Evolutionary conservation across 805 yeast genomes (phyloP).

Genomic region (Schizosaccharomyces osmophilus): DNA sequence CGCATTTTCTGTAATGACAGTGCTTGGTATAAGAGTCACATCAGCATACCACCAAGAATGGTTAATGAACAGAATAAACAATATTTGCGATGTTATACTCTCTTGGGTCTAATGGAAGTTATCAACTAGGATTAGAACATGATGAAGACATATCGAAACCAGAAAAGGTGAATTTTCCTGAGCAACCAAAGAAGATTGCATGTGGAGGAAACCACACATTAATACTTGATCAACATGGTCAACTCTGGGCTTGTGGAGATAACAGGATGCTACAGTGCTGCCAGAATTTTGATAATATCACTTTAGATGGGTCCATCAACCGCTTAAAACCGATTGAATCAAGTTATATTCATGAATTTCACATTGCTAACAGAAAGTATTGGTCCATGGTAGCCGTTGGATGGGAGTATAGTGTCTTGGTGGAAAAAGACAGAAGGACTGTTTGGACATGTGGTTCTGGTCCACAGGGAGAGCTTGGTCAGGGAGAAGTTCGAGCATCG

Average conservation of each 20-base stretch:
- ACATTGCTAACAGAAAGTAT: background rate
- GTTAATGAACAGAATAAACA: background rate
- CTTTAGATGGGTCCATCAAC: background rate
- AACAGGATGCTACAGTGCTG: background rate
- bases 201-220: constrained; percentile 2
- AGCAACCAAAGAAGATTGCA: background rate
- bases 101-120: constrained; percentile 1
- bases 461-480: background rate
- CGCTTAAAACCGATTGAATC: background rate
- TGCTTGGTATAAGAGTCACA: background rate
- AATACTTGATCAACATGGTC: background rate
- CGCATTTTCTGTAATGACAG: background rate
- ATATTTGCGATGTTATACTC: background rate
- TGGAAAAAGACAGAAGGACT: background rate
- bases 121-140: background rate
- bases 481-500: background rate
- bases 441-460: background rate
- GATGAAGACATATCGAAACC: background rate
- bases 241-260: background rate
- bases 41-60: background rate
- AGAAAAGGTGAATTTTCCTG: background rate
- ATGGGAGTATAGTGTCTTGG: background rate
- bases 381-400: background rate
- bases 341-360: background rate
- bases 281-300: background rate